These are phyloP conservation scores for Flaveria bidentis DNA, from an alignment of 129 eudicot species.

Conservation along the genomic window DNA sequence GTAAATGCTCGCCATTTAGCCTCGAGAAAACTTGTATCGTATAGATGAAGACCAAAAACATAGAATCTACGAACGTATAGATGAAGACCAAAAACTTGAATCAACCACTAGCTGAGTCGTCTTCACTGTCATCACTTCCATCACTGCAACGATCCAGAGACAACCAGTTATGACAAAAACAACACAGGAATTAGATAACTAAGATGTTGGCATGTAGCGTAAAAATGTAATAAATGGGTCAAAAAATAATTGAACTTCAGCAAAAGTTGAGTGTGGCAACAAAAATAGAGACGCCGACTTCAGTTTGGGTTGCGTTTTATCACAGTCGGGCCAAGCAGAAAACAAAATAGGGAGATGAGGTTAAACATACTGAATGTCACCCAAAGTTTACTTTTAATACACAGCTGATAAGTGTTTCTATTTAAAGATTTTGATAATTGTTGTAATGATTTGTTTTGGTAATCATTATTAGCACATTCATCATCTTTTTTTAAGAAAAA, in stretches of 20 bases:
- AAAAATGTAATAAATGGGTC: neutral
- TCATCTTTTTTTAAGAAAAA: neutral
- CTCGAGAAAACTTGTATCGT: conserved; percentile 25
- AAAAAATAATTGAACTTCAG: neutral
- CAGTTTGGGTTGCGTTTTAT: neutral
- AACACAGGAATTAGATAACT: neutral
- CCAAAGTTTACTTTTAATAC: neutral
- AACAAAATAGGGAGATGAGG: neutral
- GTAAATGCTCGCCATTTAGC: neutral
- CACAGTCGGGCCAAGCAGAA: neutral
- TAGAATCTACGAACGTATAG: conserved; percentile 32
- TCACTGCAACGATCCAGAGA: conserved; percentile 51
- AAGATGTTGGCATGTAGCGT: neutral
- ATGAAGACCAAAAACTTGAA: no score
- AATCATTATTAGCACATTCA: neutral
- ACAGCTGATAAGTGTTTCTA: neutral
- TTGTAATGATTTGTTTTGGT: neutral
- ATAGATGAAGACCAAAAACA: conserved; percentile 24
- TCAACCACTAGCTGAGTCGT: conserved; percentile 60
- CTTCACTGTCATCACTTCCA: conserved; percentile 78
- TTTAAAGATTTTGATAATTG: neutral
- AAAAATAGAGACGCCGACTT: neutral
- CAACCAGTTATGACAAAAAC: neutral
- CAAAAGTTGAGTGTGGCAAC: neutral
- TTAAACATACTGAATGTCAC: neutral